Conservation (phyloP, 1,139 yeast genomes). For the Yarrowia galli region DNA sequence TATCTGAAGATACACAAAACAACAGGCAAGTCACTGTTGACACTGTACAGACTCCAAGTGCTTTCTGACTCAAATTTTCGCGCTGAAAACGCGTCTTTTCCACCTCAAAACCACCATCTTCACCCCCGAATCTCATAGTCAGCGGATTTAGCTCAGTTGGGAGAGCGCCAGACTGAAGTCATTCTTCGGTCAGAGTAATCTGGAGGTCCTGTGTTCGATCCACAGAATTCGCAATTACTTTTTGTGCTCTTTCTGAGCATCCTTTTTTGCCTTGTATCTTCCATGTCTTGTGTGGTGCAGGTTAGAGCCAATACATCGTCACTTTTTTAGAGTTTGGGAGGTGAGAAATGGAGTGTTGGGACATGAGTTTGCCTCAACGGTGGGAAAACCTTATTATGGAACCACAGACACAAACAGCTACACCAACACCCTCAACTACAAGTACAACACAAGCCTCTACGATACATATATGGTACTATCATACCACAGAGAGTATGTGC, state of each 20-base stretch:
- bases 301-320: constrained; percentile 11
- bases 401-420: too few species aligned
- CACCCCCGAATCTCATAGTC: neutral
- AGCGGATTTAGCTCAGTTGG: constrained; percentile 38
- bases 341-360: neutral
- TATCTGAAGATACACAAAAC: too few species aligned
- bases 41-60: too few species aligned
- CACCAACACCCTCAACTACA: too few species aligned
- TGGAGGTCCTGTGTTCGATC: constrained; percentile 95
- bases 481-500: neutral
- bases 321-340: constrained; percentile 2
- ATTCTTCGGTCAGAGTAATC: constrained; percentile 52
- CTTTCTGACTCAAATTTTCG: neutral
- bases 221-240: constrained; percentile 77
- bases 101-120: neutral
- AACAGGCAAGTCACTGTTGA: too few species aligned
- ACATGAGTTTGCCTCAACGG: too few species aligned
- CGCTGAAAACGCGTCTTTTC: neutral
- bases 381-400: too few species aligned
- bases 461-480: too few species aligned
- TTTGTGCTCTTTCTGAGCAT: neutral
- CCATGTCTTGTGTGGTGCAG: neutral
- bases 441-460: too few species aligned
- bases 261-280: neutral
- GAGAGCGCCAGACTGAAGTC: constrained; percentile 38